Conservation (phyloP, 352 stramenopile species). For the Globisporangium splendens region DNA sequence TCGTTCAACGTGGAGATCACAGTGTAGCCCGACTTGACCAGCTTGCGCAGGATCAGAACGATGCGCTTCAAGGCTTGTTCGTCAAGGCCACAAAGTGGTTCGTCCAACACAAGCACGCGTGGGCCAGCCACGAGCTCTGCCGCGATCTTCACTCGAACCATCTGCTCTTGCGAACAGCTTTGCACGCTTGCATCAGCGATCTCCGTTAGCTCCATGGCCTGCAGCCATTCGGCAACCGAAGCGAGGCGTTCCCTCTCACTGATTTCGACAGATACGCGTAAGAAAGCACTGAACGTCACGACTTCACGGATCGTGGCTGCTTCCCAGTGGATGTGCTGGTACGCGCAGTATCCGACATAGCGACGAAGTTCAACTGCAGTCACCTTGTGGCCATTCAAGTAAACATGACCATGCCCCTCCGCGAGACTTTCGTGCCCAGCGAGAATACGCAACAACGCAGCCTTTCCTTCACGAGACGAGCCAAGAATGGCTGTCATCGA, state of each 20-base stretch:
- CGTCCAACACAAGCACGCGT: slow-evolving; percentile 62
- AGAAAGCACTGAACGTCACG: slow-evolving; percentile 69
- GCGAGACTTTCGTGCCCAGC: slow-evolving; percentile 77
- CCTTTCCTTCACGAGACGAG: slow-evolving; percentile 67
- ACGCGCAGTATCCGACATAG: slow-evolving; percentile 30
- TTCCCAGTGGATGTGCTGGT: slow-evolving; percentile 48
- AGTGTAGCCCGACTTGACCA: slow-evolving; percentile 9
- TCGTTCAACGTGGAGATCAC: slow-evolving; percentile 18
- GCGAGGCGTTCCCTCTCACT: slow-evolving; percentile 3
- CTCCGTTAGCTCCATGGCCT: slow-evolving; percentile 12
- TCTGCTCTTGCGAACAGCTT: slow-evolving; percentile 16
- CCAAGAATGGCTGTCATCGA: slow-evolving; percentile 44
- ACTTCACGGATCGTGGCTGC: slow-evolving; percentile 53
- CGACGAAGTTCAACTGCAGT: slow-evolving; percentile 18
- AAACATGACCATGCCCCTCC: slow-evolving; percentile 37
- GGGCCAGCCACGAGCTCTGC: slow-evolving; percentile 70
- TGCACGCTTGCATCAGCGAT: slow-evolving; percentile 18
- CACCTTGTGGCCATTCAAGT: slow-evolving; percentile 29
- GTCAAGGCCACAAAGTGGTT: slow-evolving; percentile 74
- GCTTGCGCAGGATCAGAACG: slow-evolving; percentile 10
- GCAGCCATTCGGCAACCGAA: slow-evolving; percentile 14
- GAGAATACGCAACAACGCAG: slow-evolving; percentile 42
- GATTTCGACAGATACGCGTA: slow-evolving; percentile 27
- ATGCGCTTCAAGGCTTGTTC: slow-evolving; percentile 42
- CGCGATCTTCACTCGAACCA: slow-evolving; percentile 35